Conservation (phyloP, 2,329 filamentous ascomycete species). For the Cadophora malorum region DNA sequence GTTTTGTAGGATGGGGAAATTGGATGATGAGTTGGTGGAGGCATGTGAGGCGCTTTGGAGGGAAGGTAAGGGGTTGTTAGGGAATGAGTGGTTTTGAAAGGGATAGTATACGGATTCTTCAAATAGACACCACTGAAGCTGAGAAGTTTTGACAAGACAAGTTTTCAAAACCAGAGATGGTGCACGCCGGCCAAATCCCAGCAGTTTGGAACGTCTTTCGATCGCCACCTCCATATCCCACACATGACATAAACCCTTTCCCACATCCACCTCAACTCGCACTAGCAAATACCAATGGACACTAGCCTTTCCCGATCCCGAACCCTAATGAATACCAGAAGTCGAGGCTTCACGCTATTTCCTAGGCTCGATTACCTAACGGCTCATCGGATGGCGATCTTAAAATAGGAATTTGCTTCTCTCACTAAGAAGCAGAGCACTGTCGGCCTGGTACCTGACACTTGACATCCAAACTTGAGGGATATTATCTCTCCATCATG, state of each 20-base stretch:
- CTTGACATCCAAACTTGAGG: neutral
- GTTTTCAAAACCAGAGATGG: no score
- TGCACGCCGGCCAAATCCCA: neutral
- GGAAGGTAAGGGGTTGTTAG: constrained; percentile 19
- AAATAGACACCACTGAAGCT: no score
- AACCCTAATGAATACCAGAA: neutral
- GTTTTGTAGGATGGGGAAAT: constrained; percentile 37
- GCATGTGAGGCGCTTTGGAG: constrained; percentile 31
- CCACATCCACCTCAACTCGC: neutral
- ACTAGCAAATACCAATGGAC: no score
- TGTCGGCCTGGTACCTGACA: neutral
- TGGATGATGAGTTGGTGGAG: constrained; percentile 42
- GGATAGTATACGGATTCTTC: no score
- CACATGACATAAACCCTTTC: neutral
- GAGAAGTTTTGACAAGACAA: no score
- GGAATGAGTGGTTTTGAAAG: neutral
- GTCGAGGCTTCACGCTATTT: neutral
- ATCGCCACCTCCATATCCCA: neutral
- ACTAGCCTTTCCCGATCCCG: neutral
- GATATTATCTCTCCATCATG: no score
- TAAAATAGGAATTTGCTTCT: neutral
- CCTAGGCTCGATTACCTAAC: neutral
- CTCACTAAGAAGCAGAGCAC: neutral
- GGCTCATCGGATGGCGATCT: neutral
- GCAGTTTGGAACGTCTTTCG: neutral